Evolutionary conservation across 2,329 filamentous ascomycete genomes (phyloP).

Genomic region (Fusarium sp.): DNA sequence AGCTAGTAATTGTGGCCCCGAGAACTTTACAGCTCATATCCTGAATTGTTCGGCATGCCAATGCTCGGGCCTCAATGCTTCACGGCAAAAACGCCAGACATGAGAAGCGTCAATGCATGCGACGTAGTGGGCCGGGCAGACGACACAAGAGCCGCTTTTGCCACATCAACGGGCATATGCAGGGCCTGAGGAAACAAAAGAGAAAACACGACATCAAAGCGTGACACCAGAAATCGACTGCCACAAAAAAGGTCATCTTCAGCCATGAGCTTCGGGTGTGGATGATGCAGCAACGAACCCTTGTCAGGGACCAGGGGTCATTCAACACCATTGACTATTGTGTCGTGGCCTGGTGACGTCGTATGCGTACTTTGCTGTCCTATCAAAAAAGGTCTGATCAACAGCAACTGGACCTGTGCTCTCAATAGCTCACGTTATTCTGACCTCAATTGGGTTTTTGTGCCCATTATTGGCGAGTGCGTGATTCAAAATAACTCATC

Average conservation of each 20-base stretch:
- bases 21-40: neutral
- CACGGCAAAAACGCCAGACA: neutral
- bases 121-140: slow-evolving; percentile 24
- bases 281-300: slow-evolving; percentile 18
- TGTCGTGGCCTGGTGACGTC: slow-evolving; percentile 2
- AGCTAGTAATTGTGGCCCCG: neutral
- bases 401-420: neutral
- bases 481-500: neutral
- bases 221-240: slow-evolving; percentile 1
- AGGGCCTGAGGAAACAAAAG: slow-evolving; percentile 35
- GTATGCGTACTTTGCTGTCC: neutral
- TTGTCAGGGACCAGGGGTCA: slow-evolving; percentile 35
- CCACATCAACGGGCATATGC: slow-evolving; percentile 42
- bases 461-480: neutral
- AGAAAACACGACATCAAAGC: slow-evolving; percentile 32
- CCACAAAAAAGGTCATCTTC: slow-evolving; percentile 21
- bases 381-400: slow-evolving; percentile 5
- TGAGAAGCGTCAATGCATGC: slow-evolving; percentile 24
- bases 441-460: neutral
- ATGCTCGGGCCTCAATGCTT: slow-evolving; percentile 5
- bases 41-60: slow-evolving; percentile 4
- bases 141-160: slow-evolving; percentile 37
- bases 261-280: slow-evolving; percentile 7
- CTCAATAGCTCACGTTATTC: slow-evolving; percentile 3
- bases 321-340: slow-evolving; percentile 32